Percentiles rank a stretch among this genome's conserved stretches.
Conservation (phyloP, 2,329 filamentous ascomycete genomes). For the Phaeosphaeria sp. region DNA sequence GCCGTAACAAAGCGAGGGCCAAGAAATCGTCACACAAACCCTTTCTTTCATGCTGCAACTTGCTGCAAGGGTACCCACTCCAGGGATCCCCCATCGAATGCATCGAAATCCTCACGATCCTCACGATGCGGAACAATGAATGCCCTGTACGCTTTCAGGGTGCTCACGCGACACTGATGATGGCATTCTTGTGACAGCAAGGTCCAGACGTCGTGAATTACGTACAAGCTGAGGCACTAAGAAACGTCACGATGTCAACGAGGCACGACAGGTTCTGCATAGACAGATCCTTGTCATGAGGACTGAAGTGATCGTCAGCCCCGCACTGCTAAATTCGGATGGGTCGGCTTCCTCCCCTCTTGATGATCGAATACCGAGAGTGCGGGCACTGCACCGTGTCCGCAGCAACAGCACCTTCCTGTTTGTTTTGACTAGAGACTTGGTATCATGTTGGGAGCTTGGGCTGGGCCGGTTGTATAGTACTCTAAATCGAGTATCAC, state of each 20-base stretch:
- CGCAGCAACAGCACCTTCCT: conserved; percentile 23
- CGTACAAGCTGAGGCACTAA: conserved; percentile 25
- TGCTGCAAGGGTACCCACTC: conserved; percentile 20
- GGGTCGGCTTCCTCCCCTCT: conserved; percentile 23
- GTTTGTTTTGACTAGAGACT: conserved; percentile 23
- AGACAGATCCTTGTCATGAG: conserved; percentile 35
- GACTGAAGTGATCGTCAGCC: conserved; percentile 33
- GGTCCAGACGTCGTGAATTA: conserved; percentile 26
- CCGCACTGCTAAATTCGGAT: conserved; percentile 23
- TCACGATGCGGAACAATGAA: conserved; percentile 5
- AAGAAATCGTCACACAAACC: conserved; percentile 27
- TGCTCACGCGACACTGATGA: conserved; percentile 20
- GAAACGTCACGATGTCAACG: conserved; percentile 37
- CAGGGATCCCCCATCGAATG: conserved; percentile 14
- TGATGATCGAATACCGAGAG: conserved; percentile 13
- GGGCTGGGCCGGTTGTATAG: background rate
- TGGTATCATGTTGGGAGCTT: conserved; percentile 7
- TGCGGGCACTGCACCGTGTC: conserved; percentile 14
- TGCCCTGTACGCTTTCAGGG: background rate
- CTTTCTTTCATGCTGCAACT: conserved; percentile 18
- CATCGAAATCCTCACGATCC: conserved; percentile 8
- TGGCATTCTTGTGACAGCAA: conserved; percentile 23
- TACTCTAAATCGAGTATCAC: too few species aligned
- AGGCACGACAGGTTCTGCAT: conserved; percentile 18
- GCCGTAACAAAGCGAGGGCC: conserved; percentile 34